Evolutionary conservation across 306 rosid species (phyloP).

Genomic region (Castanea mollissima): DNA sequence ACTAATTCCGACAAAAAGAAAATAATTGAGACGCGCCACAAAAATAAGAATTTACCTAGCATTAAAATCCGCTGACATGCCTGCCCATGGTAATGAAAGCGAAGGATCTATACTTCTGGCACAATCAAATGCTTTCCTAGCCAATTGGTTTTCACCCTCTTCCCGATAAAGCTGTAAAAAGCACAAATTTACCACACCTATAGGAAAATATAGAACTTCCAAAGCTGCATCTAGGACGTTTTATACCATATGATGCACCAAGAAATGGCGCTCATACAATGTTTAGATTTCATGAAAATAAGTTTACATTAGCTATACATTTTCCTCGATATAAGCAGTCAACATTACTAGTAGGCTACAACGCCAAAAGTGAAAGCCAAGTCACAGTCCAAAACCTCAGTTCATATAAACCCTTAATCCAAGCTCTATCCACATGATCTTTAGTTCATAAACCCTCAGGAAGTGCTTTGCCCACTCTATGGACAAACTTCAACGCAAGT

Average conservation of each 20-base stretch:
- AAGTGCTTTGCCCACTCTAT: not conserved
- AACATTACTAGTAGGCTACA: not conserved
- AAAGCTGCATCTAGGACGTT: not conserved
- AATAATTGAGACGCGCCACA: not conserved
- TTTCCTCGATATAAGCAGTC: not conserved
- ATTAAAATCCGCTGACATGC: constrained; percentile 83
- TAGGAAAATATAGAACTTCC: not conserved
- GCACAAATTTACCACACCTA: constrained; percentile 3
- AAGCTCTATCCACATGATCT: not conserved
- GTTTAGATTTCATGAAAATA: not conserved
- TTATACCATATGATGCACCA: not conserved
- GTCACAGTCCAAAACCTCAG: not conserved
- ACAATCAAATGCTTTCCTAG: constrained; percentile 80
- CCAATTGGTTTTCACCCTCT: constrained; percentile 60
- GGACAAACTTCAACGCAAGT: not conserved
- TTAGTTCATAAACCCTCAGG: not conserved
- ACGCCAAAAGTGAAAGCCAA: not conserved
- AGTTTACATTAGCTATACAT: not conserved
- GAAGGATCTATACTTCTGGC: constrained; percentile 93
- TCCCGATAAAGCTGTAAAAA: constrained; percentile 65
- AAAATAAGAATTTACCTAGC: constrained; percentile 41
- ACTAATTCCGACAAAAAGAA: not conserved
- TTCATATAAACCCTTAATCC: not conserved
- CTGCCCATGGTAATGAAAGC: constrained; percentile 95
- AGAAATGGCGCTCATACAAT: not conserved